phyloP scores from a whole-genome alignment of 805 yeast species.

The Isabelozyma pseudorhagii region DNA sequence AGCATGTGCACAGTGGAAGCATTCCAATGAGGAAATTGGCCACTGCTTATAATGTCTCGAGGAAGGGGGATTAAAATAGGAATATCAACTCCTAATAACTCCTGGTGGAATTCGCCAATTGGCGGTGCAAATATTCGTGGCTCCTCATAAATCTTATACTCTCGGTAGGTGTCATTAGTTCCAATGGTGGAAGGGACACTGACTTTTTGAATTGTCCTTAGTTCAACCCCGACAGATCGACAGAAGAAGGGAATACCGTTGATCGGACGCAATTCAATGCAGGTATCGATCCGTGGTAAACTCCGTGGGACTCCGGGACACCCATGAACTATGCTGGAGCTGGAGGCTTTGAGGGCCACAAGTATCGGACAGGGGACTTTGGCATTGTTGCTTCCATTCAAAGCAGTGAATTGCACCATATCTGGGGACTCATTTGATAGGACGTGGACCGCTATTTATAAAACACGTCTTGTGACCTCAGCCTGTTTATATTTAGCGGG shows the following conservation, averaged over 20 bases:
- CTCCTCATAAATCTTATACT: constrained; percentile 31
- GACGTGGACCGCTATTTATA: too few relatives aligned
- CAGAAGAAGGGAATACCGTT: constrained; percentile 46
- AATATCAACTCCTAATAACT: constrained; percentile 52
- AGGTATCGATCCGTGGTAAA: constrained; percentile 57
- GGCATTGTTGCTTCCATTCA: neutral
- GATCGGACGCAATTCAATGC: constrained; percentile 50
- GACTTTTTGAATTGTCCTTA: constrained; percentile 51
- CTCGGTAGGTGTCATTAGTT: constrained; percentile 29
- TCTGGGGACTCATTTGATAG: neutral
- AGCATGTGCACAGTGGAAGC: constrained; percentile 48
- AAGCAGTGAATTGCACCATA: neutral
- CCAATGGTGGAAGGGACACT: constrained; percentile 34
- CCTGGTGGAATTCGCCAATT: constrained; percentile 34
- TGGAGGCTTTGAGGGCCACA: constrained; percentile 46
- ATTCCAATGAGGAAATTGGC: constrained; percentile 43
- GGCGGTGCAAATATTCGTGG: constrained; percentile 36
- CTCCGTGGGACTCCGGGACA: constrained; percentile 68
- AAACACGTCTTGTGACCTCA: too few relatives aligned
- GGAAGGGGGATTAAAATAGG: constrained; percentile 59
- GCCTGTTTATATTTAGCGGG: too few relatives aligned
- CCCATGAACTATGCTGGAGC: constrained; percentile 54
- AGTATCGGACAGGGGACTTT: constrained; percentile 22
- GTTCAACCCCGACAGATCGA: constrained; percentile 45
- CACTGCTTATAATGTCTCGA: constrained; percentile 51